Evolutionary conservation across 805 yeast genomes (phyloP), one percentile per base, ranked within the genome.

Genomic region (Saturnispora quitensis): DNA sequence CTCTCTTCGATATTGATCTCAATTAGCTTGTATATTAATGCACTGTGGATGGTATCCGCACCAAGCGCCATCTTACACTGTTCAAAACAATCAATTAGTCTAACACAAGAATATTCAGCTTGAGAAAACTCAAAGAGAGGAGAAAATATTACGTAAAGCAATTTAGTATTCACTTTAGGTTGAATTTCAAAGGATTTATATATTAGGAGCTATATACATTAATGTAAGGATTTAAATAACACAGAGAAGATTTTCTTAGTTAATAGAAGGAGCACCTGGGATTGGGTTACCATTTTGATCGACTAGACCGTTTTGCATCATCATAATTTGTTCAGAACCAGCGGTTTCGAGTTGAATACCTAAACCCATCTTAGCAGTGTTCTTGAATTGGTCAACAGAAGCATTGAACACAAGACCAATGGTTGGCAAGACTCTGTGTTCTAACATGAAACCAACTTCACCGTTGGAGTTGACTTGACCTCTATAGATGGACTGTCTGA

Each of bases 281-380:
- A 86, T 77, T 63, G 93, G 91, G 76, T 86, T 86, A 65, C 93
- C 95, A 64, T 86, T 82, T 59, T 82, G 85, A 66, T 86, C 95
- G 58, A 82, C 70, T 70, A 86, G 74, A 63, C 91, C 91, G 71
- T 85, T 89, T 74, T 86, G 95, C 89, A 85, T 82, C 84, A 86
- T 78, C 77, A 87, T 82, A 61, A 89, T 79, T 74, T 88, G 93
- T 74, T 90, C 96, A 64, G 86, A 82, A 66, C 97, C 97, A 53
- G 93, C 91, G 58, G 93, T 83, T 76, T 93, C 98, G 59, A 93
- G 84, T 75, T 91, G 97, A 62, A 93, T 76, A 69, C 97, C 98
- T 62, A 90, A 80, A 66, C 99, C 99, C 59, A 91, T 73, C 70
- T 82, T 85, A 57, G 90, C 83, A 55, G 89, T 73, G 65, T 76